Evolutionary conservation across 108 stramenopile genomes (phyloP).

Genomic region (Parmales sp.): DNA sequence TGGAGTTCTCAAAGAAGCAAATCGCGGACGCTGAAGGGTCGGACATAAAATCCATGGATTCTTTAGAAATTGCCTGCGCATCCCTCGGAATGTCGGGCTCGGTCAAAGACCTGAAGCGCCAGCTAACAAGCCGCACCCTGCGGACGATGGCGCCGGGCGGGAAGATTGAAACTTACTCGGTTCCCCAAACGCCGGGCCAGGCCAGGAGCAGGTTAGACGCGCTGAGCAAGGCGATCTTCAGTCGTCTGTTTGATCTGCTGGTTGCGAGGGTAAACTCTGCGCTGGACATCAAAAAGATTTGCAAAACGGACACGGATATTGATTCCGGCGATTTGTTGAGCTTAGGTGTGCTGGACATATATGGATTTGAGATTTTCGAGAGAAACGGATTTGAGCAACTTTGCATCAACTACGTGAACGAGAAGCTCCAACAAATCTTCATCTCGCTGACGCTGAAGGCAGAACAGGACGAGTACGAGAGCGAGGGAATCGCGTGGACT

Average conservation of each 20-base stretch:
- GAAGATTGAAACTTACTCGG: slow-evolving; percentile 63
- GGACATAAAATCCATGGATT: too few species aligned
- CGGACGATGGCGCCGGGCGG: slow-evolving; percentile 60
- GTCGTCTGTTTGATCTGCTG: slow-evolving; percentile 31
- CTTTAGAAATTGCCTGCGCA: too few species aligned
- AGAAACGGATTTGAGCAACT: slow-evolving; percentile 47
- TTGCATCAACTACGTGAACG: slow-evolving; percentile 45
- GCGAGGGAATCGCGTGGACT: slow-evolving; percentile 47
- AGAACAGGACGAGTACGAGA: slow-evolving; percentile 51
- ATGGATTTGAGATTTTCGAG: slow-evolving; percentile 40
- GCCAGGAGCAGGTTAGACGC: slow-evolving; percentile 68
- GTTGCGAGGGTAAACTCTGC: slow-evolving; percentile 32
- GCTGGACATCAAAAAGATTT: slow-evolving; percentile 5
- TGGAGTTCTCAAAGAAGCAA: slow-evolving; percentile 51
- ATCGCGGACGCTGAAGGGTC: slow-evolving; percentile 53
- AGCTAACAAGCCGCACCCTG: slow-evolving; percentile 70
- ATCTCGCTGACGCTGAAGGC: slow-evolving; percentile 45
- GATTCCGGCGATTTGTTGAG: not conserved
- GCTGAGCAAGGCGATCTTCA: slow-evolving; percentile 81
- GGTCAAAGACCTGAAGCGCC: too few species aligned
- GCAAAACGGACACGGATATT: not conserved
- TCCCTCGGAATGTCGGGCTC: too few species aligned
- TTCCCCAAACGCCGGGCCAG: slow-evolving; percentile 65
- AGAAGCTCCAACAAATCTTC: slow-evolving; percentile 60
- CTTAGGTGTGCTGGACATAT: slow-evolving; percentile 37